phyloP scores from a whole-genome alignment of 306 rosid species.

The Notholithocarpus densiflorus region DNA sequence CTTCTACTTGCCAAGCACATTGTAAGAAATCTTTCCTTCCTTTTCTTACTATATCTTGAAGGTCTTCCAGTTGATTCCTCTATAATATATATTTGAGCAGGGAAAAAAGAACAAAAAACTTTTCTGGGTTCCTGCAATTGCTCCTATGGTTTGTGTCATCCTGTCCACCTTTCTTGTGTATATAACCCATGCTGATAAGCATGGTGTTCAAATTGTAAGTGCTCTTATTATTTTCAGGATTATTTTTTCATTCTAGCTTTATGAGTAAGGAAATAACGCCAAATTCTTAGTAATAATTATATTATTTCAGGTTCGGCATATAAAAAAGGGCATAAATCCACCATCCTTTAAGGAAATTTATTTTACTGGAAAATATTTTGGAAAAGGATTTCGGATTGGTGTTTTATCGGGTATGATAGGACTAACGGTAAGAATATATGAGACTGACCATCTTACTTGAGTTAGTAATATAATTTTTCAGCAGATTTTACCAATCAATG shows the following conservation, averaged over 20 bases:
- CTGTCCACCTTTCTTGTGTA: constrained; percentile 81
- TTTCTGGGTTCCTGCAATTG: constrained; percentile 97
- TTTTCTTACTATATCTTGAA: too few species aligned
- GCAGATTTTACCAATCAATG: too few species aligned
- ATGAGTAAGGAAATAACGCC: background rate
- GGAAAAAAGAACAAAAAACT: constrained; percentile 75
- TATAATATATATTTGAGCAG: constrained; percentile 35
- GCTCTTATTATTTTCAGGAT: constrained; percentile 1
- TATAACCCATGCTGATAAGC: constrained; percentile 81
- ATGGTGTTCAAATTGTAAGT: constrained; percentile 88
- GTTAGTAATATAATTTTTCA: too few species aligned
- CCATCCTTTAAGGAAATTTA: constrained; percentile 62
- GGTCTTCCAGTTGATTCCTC: too few species aligned
- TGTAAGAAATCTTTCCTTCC: constrained; percentile 40
- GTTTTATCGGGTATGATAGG: constrained; percentile 82
- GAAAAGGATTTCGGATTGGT: constrained; percentile 76
- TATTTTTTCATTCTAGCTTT: background rate
- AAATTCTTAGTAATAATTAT: too few species aligned
- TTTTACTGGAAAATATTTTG: constrained; percentile 61
- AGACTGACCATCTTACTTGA: too few species aligned
- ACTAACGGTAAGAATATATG: constrained; percentile 47
- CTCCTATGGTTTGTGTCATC: constrained; percentile 78
- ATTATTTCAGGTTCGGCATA: constrained; percentile 39
- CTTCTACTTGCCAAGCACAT: constrained; percentile 69
- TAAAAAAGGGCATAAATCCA: constrained; percentile 84